Percentiles rank a stretch among this genome's conserved stretches.
Conservation (phyloP, 2,329 filamentous ascomycete genomes). For the Xylariaceae sp. region DNA sequence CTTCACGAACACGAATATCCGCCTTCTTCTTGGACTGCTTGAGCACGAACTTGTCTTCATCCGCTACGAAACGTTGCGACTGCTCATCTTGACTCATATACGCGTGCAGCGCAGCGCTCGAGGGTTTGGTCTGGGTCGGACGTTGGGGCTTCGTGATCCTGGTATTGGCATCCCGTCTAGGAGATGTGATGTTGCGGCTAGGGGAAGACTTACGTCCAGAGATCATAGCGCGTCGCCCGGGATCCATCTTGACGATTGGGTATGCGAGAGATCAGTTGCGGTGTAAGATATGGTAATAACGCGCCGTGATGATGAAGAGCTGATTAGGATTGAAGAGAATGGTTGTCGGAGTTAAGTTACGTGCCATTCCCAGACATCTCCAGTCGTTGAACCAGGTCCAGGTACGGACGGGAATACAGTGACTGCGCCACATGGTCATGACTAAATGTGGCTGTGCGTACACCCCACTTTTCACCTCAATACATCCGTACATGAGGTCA, state of each 20-base stretch:
- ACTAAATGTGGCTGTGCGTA: neutral
- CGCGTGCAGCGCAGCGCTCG: conserved; percentile 31
- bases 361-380: neutral
- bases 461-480: neutral
- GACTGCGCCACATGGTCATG: neutral
- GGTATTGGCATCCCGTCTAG: conserved; percentile 49
- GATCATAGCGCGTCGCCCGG: conserved; percentile 51
- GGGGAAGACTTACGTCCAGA: conserved; percentile 40
- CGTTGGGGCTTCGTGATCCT: conserved; percentile 51
- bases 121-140: conserved; percentile 28
- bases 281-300: neutral
- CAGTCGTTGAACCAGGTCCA: neutral
- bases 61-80: conserved; percentile 77
- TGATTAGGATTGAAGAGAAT: neutral
- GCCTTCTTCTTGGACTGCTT: conserved; percentile 98
- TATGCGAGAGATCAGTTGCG: neutral
- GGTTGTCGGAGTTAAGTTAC: neutral
- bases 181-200: conserved; percentile 48
- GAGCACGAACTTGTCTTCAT: conserved; percentile 93
- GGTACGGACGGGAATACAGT: neutral
- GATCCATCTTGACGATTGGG: conserved; percentile 43
- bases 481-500: neutral
- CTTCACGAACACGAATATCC: conserved; percentile 86
- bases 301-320: neutral
- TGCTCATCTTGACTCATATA: conserved; percentile 71